Evolutionary conservation across 768 basidiomycete genomes (phyloP).

Genomic region (Russula compacta): DNA sequence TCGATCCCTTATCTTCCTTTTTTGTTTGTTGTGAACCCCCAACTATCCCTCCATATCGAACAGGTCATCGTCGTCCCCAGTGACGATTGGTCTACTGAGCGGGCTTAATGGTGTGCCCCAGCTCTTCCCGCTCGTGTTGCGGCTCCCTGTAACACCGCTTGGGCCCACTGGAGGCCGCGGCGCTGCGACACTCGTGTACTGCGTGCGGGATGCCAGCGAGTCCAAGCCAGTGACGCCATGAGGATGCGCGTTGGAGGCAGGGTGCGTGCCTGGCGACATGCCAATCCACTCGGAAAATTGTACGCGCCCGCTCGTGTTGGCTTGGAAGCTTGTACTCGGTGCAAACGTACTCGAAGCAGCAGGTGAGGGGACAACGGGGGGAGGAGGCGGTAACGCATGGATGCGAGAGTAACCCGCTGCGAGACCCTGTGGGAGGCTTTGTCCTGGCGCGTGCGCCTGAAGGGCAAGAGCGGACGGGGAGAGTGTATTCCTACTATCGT

Average conservation of each 20-base stretch:
- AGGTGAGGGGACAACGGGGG: conserved; percentile 32
- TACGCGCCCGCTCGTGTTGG: conserved; percentile 17
- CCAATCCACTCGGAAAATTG: conserved; percentile 27
- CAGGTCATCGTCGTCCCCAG: conserved; percentile 57
- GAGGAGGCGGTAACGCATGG: conserved; percentile 50
- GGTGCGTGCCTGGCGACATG: conserved; percentile 25
- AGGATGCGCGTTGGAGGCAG: conserved; percentile 23
- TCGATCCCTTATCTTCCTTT: neutral
- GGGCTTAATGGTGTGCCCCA: conserved; percentile 45
- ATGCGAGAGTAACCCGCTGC: conserved; percentile 87
- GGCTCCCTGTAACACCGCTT: conserved; percentile 21
- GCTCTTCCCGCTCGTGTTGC: conserved; percentile 27
- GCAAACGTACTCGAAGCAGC: conserved; percentile 26
- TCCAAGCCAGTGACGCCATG: conserved; percentile 32
- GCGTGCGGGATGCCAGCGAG: conserved; percentile 46
- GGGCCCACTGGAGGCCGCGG: conserved; percentile 20
- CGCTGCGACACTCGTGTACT: conserved; percentile 41
- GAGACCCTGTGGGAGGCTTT: conserved; percentile 84
- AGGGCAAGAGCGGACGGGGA: conserved; percentile 73
- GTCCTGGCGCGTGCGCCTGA: conserved; percentile 82
- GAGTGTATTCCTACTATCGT: conserved; percentile 31
- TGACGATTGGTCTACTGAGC: conserved; percentile 49
- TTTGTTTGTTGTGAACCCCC: neutral
- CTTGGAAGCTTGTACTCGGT: conserved; percentile 23
- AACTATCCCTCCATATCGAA: conserved; percentile 56